A percentile compares a stretch with the other conserved stretches of the same genome.
Conservation (phyloP, 1,284 basidiomycete genomes). For the Cryptococcus sp. region DNA sequence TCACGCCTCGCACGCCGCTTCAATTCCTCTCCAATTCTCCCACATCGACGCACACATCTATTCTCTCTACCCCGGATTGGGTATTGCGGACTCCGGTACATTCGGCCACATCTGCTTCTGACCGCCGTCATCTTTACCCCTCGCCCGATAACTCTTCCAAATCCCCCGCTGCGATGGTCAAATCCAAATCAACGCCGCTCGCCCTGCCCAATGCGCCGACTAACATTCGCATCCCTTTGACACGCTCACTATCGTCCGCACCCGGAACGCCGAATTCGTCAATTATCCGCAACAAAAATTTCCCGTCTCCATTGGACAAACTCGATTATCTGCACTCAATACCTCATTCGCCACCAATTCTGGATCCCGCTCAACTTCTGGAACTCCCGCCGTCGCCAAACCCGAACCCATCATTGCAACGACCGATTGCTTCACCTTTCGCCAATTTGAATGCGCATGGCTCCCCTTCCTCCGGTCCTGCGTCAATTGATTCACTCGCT, state of each 20-base stretch:
- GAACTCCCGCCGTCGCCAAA: slow-evolving; percentile 18
- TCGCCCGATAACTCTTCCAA: neutral
- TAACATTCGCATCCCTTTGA: slow-evolving; percentile 18
- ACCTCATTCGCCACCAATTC: slow-evolving; percentile 39
- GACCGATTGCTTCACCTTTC: slow-evolving; percentile 38
- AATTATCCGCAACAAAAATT: slow-evolving; percentile 11
- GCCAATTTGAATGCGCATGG: slow-evolving; percentile 25
- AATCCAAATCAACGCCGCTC: too few species aligned
- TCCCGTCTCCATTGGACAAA: slow-evolving; percentile 30
- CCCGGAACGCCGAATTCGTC: slow-evolving; percentile 11
- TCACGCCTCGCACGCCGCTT: slow-evolving; percentile 33
- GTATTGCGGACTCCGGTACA: slow-evolving; percentile 12
- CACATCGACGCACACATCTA: slow-evolving; percentile 10
- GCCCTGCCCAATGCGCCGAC: slow-evolving; percentile 39
- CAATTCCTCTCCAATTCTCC: slow-evolving; percentile 29
- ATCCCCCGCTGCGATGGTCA: too few species aligned
- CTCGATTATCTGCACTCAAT: slow-evolving; percentile 26
- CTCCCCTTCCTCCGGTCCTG: slow-evolving; percentile 10
- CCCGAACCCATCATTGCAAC: slow-evolving; percentile 18
- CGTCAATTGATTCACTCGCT: slow-evolving; percentile 2
- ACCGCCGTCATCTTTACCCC: neutral
- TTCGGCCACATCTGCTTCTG: slow-evolving; percentile 14
- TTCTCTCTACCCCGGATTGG: slow-evolving; percentile 1
- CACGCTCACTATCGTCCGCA: slow-evolving; percentile 8
- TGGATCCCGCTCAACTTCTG: slow-evolving; percentile 28